Conservation (phyloP, 148 eudicot genomes). For the Rhododendron vialii region DNA sequence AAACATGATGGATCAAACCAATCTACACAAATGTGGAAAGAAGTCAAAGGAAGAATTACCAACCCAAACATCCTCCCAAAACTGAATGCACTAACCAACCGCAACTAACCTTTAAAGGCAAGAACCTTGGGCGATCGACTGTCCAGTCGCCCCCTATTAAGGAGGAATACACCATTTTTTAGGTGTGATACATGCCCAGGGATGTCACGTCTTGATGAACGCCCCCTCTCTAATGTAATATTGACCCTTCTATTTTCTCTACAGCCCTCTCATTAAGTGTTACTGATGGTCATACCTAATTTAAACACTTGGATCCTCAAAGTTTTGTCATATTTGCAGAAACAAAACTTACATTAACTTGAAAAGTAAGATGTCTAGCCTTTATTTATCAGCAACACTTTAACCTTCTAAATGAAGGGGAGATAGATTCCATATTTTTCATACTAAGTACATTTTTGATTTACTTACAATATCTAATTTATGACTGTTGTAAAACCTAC, state of each 20-base stretch:
- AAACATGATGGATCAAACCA: not conserved
- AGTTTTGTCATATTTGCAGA: not conserved
- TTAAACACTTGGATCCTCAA: not conserved
- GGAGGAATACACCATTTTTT: not conserved
- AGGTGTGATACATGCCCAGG: not conserved
- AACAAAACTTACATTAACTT: not conserved
- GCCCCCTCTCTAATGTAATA: not conserved
- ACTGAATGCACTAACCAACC: not conserved
- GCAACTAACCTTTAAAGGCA: not conserved
- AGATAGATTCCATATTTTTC: not conserved
- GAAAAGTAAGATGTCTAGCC: not conserved
- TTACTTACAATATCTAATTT: not conserved
- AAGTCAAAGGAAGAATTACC: not conserved
- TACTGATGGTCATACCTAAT: not conserved
- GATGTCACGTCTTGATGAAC: not conserved
- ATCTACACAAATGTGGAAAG: not conserved
- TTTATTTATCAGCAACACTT: not conserved
- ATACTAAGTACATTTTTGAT: not conserved
- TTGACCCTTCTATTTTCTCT: not conserved
- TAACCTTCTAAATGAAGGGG: not conserved
- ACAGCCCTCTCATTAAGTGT: not conserved
- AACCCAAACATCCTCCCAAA: not conserved
- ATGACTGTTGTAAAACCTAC: not conserved
- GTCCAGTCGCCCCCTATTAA: not conserved
- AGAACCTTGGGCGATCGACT: not conserved